Conservation (phyloP, 176 grass and related monocot species). For the Ananas comosus region DNA sequence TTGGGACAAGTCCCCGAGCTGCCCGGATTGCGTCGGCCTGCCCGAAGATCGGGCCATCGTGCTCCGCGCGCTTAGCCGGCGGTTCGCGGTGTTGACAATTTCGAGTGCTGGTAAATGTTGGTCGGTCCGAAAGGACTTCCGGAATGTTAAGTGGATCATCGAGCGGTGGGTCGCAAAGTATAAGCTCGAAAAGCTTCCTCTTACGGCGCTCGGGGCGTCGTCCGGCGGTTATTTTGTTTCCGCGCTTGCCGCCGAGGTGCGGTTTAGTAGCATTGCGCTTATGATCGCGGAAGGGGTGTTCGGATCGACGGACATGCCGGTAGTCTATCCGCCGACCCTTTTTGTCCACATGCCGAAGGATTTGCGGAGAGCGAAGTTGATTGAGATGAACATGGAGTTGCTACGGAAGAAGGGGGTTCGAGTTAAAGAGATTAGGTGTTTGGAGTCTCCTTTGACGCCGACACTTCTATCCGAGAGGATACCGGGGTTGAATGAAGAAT, state of each 20-base stretch:
- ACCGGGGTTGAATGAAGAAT: conserved; percentile 22
- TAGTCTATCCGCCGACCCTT: conserved; percentile 36
- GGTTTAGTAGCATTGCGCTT: conserved; percentile 43
- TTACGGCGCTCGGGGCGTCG: conserved; percentile 44
- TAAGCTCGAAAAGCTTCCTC: conserved; percentile 26
- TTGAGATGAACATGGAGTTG: conserved; percentile 43
- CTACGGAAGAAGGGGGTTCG: conserved; percentile 42
- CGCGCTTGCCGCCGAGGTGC: conserved; percentile 39
- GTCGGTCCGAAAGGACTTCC: conserved; percentile 38
- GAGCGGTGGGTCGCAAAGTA: conserved; percentile 27
- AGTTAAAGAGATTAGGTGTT: conserved; percentile 43
- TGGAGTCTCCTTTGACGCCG: conserved; percentile 48
- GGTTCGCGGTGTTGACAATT: conserved; percentile 41
- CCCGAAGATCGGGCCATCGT: conserved; percentile 53
- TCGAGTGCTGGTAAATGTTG: conserved; percentile 59
- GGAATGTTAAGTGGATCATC: conserved; percentile 24
- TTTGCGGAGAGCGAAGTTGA: conserved; percentile 20
- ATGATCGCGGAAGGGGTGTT: conserved; percentile 75
- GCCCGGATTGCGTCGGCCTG: conserved; percentile 40
- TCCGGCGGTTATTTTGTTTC: conserved; percentile 65
- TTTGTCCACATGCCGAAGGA: conserved; percentile 91
- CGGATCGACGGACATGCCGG: neutral
- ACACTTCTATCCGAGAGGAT: conserved; percentile 45
- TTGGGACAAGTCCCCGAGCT: conserved; percentile 47
- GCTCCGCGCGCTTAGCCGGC: conserved; percentile 26